Evolutionary conservation across 306 rosid species (phyloP), one percentile per base, ranked within the genome.

Genomic region (Quercus rubra): DNA sequence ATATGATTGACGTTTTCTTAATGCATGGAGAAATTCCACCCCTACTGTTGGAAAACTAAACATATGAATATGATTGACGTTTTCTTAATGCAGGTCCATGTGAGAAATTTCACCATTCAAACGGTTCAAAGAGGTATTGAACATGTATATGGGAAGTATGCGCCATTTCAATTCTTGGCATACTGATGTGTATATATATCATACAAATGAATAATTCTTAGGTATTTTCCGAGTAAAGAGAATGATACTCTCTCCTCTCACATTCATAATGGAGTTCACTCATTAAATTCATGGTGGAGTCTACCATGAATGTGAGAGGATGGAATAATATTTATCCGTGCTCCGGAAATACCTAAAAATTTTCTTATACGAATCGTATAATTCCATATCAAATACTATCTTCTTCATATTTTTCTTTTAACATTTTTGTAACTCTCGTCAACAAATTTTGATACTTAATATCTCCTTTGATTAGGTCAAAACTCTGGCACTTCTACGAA

Each of bases 131-230:
- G 38, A 27, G 85, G 86, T n/a, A 81, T 84, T 82, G 77, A 88
- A 80, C 1, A 55, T n/a, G 69, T 88, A 55, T 88, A 88, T 63
- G 87, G 87, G 4, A 84, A 86, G 86, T 84, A 82, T 72, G 84
- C 78, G 27, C 90, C 92, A 25, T 88, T 82, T 78, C 92, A 88
- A 83, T 88, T 82, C 83, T 80, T 84, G 79, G 92, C 90, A 33
- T 88, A 86, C 77, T 88, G 90, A 90, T 86, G 72, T 74, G 28
- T 49, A 12, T 49, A 49, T 49, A 49, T 49, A 49, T 0, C 0
- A 49, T 49, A 49, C 54, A 12, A 49, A 38, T 38, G 46, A 38
- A 0, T 38, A 38, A 38, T 38, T 38, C 2, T 38, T 38, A 38
- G 10, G 2, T 38, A 38, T 2, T 0, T 1, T 38, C 11, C 1